Base-by-base conservation (phyloP, 768 basidiomycete genomes). In the Termitomyces sp. region DNA sequence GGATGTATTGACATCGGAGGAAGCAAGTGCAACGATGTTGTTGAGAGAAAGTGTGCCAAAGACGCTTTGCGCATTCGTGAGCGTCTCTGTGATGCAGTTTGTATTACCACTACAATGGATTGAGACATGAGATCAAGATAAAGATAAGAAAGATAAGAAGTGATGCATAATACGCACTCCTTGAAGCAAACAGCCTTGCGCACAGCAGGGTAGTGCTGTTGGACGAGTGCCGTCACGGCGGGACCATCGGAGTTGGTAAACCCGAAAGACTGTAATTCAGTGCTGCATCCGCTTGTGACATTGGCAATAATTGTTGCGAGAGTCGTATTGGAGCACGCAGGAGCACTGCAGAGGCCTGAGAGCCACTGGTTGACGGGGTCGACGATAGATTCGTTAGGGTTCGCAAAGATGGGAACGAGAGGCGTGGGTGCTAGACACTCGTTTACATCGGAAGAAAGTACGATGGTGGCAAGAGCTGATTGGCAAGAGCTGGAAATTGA, bases 141-240 rank as follows among this genome's bases (percentile, higher is more conserved):
- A 21, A 3, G 44, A 37, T 10, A 37, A 19, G 12, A n/a, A 17
- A 3, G 40, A 21, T 8, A 44, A 17, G n/a, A 25, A 42, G 45
- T 12, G 17, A 41, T 14, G 10, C 10, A 40, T 21, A 23, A 48
- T 12, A 77, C 84, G 59, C 64, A 90, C 89, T 88, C 79, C 56
- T 83, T 77, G 63, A 90, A 70, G 66, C 89, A 92, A 10, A 71
- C 66, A 8, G 85, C 64, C 59, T 85, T 67, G 52, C 87, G 76
- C 3, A 74, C 73, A 2, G 77, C 72, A 2, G 88, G 85, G 66
- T 88, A 91, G 32, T 66, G 76, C 43, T 64, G 61, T 64, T 88
- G 74, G 19, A 88, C 77, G 19, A 72, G 41, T 3, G 72, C 39
- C 2, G 73, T 73, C 21, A 80, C 10, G 3, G 43, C 52, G 10